A percentile compares a stretch with the other conserved stretches of the same genome.
These are phyloP conservation scores for Paracoccidioides lutzii DNA, from an alignment of 2,329 filamentous ascomycete genomes.

Conservation along the genomic window DNA sequence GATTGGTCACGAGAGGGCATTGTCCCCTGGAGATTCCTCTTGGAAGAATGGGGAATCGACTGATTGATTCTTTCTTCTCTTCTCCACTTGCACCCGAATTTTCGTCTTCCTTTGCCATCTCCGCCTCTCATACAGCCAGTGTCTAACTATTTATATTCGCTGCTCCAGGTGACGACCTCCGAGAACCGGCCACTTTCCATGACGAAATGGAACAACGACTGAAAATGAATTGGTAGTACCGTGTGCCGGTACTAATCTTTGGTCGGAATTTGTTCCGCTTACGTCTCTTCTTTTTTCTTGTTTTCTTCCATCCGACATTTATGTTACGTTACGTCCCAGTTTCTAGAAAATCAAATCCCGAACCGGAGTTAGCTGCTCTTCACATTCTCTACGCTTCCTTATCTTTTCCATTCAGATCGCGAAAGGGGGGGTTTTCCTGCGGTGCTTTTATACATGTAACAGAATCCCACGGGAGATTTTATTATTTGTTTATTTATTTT, in stretches of 20 bases:
- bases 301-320: background rate
- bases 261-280: background rate
- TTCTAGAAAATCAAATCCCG: background rate
- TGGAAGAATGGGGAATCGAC: slow-evolving; percentile 1
- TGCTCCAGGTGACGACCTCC: slow-evolving; percentile 50
- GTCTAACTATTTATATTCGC: slow-evolving; percentile 6
- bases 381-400: no score
- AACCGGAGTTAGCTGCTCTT: background rate
- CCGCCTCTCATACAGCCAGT: background rate
- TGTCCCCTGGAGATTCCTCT: background rate
- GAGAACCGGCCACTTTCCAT: slow-evolving; percentile 60
- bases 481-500: no score
- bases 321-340: slow-evolving; percentile 1
- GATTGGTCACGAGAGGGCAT: background rate
- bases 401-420: background rate
- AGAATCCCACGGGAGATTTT: no score
- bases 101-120: background rate
- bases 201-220: slow-evolving; percentile 90
- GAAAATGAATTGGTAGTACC: slow-evolving; percentile 49
- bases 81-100: background rate
- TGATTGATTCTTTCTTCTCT: background rate
- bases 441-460: no score
- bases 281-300: background rate
- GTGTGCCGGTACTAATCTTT: background rate
- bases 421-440: no score